These are phyloP conservation scores for Phialophora tarda DNA, from an alignment of 2,329 filamentous ascomycete genomes.

Conservation along the genomic window DNA sequence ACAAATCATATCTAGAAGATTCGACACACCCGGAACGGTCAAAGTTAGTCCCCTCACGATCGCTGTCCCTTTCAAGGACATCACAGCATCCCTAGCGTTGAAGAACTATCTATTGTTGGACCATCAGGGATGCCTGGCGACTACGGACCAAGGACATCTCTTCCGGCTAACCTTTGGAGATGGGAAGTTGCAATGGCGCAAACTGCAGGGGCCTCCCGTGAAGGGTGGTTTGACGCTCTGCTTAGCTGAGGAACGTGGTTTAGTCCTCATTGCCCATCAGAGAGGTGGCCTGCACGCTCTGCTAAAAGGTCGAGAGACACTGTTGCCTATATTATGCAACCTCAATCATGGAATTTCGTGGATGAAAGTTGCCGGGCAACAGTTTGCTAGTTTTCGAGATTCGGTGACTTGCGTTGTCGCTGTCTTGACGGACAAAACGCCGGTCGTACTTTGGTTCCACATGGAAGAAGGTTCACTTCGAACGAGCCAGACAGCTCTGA, in stretches of 20 bases:
- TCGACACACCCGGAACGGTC: conserved; percentile 20
- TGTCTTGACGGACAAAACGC: conserved; percentile 17
- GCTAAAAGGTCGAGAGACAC: neutral
- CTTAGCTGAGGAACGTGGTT: neutral
- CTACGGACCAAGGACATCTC: conserved; percentile 32
- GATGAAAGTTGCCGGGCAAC: conserved; percentile 22
- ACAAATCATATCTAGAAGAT: conserved; percentile 52
- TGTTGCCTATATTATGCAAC: conserved; percentile 5
- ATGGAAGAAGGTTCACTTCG: conserved; percentile 7
- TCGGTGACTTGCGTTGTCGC: conserved; percentile 24
- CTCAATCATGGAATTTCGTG: conserved; percentile 23
- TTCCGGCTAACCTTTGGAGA: conserved; percentile 13
- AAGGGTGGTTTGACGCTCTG: conserved; percentile 21
- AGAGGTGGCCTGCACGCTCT: conserved; percentile 20
- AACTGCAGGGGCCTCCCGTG: conserved; percentile 1
- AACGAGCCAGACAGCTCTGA: conserved; percentile 34
- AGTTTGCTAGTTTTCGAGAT: neutral
- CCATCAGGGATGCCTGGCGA: conserved; percentile 26
- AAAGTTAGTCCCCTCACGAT: conserved; percentile 2
- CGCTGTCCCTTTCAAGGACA: conserved; percentile 25
- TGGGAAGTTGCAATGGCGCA: conserved; percentile 10
- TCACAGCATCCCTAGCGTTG: conserved; percentile 23
- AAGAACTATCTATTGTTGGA: conserved; percentile 34
- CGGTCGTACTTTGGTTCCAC: conserved; percentile 27
- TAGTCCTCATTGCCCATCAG: conserved; percentile 26